Base-by-base conservation (phyloP, 192 early-diverging fungal genomes). In the Linderina pennispora region DNA sequence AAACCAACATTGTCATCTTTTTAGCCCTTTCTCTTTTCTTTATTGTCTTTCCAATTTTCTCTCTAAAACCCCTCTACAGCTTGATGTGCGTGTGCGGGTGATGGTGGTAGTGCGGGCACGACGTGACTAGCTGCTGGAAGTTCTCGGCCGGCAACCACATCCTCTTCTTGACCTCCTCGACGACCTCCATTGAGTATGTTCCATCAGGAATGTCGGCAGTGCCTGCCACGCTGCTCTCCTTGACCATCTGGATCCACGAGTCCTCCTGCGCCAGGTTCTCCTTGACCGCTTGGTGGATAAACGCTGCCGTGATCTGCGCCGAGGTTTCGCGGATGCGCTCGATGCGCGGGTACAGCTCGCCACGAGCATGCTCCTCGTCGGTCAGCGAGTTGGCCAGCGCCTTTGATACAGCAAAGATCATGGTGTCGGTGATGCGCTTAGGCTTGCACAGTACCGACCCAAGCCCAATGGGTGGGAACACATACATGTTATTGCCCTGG, bases 401-500 rank as follows among this genome's bases (percentile, higher is more conserved):
- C 24, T 77, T 78, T 15, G 92, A 78, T 9, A 84, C 76, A 14
- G 76, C 67, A 51, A 82, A 89, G 28, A 98, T 78, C 88, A 95
- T 86, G 35, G 63, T 71, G 53, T 92, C 86, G 19, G 87, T 84
- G 41, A 96, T 85, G 17, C 36, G 48, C n/a, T 39, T 36, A 17
- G 91, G 74, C 52, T 84, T 82, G 48, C 87, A 82, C 22, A 96
- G 60, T 33, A 85, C 79, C 10, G 86, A 65, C 44, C 94, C 94
- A 18, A 94, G 76, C 4, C 94, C 94, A 28, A 98, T 80, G 40
- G 91, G 85, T n/a, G 94, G 94, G 80, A 95, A 98, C 43, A 89
- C 86, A 58, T 94, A 97, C 86, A 90, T 91, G 74, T 94, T 94
- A 75, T 94, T 92, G 37, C 88, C 90, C 63, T 92, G 88, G 5